Percentiles rank a stretch among this genome's conserved stretches.
Conservation (phyloP, 129 eudicot genomes). For the Cynara cardunculus region DNA sequence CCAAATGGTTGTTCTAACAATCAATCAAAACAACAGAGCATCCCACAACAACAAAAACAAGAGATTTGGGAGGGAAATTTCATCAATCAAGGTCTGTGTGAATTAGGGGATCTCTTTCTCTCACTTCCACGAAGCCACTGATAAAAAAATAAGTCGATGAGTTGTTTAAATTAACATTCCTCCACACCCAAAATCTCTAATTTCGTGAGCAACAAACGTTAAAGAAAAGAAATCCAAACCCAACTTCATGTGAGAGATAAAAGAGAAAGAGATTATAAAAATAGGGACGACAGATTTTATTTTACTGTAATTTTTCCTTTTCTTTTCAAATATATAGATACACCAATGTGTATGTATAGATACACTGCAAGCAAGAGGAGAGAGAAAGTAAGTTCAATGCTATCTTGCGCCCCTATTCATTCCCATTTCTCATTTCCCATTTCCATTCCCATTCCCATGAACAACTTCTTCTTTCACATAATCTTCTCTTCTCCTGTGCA, state of each 20-base stretch:
- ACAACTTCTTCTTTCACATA: neutral
- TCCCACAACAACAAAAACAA: neutral
- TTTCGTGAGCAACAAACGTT: slow-evolving; percentile 25
- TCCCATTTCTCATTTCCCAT: too few relatives aligned
- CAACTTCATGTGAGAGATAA: slow-evolving; percentile 13
- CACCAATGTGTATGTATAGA: slow-evolving; percentile 42
- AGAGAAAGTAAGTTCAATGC: slow-evolving; percentile 21
- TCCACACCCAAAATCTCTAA: neutral
- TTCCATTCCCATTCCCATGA: slow-evolving; percentile 1
- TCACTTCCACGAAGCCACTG: slow-evolving; percentile 29
- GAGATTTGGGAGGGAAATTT: slow-evolving; percentile 25
- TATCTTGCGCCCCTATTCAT: slow-evolving; percentile 37
- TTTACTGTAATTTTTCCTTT: slow-evolving; percentile 13
- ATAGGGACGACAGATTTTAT: slow-evolving; percentile 24
- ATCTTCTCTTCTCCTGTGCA: neutral
- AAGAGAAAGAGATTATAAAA: slow-evolving; percentile 8
- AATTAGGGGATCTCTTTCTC: slow-evolving; percentile 36
- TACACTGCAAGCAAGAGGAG: slow-evolving; percentile 14
- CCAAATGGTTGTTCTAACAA: slow-evolving; percentile 10
- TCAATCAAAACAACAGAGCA: slow-evolving; percentile 6
- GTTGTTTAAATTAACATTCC: slow-evolving; percentile 16
- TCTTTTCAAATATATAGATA: slow-evolving; percentile 33
- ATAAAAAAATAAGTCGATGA: slow-evolving; percentile 23
- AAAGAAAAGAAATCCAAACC: slow-evolving; percentile 8
- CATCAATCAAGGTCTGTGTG: slow-evolving; percentile 9